A percentile compares a stretch with the other conserved stretches of the same genome.
These are phyloP conservation scores for Candida suzukii DNA, from an alignment of 805 yeast genomes.

Conservation along the genomic window DNA sequence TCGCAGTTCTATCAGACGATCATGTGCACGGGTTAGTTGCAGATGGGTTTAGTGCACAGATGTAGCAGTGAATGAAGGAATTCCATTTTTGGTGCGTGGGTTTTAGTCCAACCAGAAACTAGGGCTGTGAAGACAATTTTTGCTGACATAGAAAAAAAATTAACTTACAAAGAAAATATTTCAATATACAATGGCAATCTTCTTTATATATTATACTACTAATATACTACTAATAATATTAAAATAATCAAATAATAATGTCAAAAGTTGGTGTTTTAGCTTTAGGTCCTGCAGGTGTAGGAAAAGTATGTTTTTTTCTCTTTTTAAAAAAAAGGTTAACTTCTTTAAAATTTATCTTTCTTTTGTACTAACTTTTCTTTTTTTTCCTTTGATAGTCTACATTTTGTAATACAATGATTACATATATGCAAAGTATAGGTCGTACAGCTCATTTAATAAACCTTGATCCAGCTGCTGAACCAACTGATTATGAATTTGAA, in stretches of 20 bases:
- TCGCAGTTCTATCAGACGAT: too few species aligned
- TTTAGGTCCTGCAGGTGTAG: conserved; percentile 97
- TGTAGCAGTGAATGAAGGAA: too few species aligned
- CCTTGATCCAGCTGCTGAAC: conserved; percentile 95
- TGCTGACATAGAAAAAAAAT: too few species aligned
- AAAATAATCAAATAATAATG: conserved; percentile 37
- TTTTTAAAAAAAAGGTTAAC: neutral
- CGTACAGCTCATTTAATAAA: conserved; percentile 93
- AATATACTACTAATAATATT: too few species aligned
- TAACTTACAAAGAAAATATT: too few species aligned
- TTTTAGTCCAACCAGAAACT: too few species aligned
- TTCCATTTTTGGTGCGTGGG: too few species aligned
- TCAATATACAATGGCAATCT: too few species aligned
- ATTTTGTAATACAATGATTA: conserved; percentile 79
- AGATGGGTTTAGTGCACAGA: too few species aligned
- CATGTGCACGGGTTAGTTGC: too few species aligned
- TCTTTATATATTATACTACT: too few species aligned
- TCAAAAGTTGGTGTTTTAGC: conserved; percentile 92
- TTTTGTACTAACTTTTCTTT: neutral
- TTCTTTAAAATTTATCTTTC: conserved; percentile 1
- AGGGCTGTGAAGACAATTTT: too few species aligned
- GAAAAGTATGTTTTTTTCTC: conserved; percentile 39
- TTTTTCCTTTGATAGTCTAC: conserved; percentile 43
- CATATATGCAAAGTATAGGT: conserved; percentile 85
- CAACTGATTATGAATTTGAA: conserved; percentile 84